Percentiles rank a stretch among this genome's conserved stretches.
These are phyloP conservation scores for Fusarium penzigii DNA, from an alignment of 2,329 filamentous ascomycete species.

Conservation along the genomic window DNA sequence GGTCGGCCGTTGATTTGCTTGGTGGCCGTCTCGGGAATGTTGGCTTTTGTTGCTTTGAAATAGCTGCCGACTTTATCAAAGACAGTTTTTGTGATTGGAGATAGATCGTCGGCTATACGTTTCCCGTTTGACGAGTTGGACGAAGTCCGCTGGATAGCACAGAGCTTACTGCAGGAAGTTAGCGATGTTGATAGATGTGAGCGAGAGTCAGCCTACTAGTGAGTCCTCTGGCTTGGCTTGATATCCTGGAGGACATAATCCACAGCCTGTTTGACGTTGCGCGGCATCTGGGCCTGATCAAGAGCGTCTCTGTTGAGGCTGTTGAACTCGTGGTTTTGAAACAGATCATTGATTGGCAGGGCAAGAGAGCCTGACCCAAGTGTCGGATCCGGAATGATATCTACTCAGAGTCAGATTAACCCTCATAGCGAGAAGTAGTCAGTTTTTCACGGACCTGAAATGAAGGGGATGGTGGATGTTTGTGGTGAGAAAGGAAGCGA, in stretches of 20 bases:
- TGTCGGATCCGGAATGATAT: slow-evolving; percentile 65
- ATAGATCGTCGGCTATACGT: slow-evolving; percentile 44
- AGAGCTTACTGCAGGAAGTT: slow-evolving; percentile 54
- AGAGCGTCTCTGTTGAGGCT: slow-evolving; percentile 71
- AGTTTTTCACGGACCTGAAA: slow-evolving; percentile 58
- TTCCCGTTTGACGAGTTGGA: slow-evolving; percentile 22
- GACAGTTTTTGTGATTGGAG: slow-evolving; percentile 48
- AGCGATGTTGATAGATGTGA: slow-evolving; percentile 15
- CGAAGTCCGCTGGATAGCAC: slow-evolving; percentile 27
- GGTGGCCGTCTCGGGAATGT: slow-evolving; percentile 20
- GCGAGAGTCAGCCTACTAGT: slow-evolving; percentile 54
- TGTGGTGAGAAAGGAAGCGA: slow-evolving; percentile 82
- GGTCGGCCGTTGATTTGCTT: slow-evolving; percentile 40
- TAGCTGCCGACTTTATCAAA: slow-evolving; percentile 43
- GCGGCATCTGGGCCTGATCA: slow-evolving; percentile 58
- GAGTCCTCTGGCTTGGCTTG: slow-evolving; percentile 67
- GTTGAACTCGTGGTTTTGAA: slow-evolving; percentile 59
- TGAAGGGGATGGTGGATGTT: slow-evolving; percentile 77
- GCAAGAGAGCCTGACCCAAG: slow-evolving; percentile 58
- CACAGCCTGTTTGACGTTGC: slow-evolving; percentile 69
- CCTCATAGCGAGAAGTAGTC: neutral
- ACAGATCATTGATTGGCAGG: slow-evolving; percentile 50
- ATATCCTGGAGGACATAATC: slow-evolving; percentile 75
- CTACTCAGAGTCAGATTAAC: slow-evolving; percentile 40
- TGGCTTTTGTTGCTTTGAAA: slow-evolving; percentile 41